phyloP scores from a whole-genome alignment of 495 filamentous ascomycete genomes.

The Penicillium ochrochloron region DNA sequence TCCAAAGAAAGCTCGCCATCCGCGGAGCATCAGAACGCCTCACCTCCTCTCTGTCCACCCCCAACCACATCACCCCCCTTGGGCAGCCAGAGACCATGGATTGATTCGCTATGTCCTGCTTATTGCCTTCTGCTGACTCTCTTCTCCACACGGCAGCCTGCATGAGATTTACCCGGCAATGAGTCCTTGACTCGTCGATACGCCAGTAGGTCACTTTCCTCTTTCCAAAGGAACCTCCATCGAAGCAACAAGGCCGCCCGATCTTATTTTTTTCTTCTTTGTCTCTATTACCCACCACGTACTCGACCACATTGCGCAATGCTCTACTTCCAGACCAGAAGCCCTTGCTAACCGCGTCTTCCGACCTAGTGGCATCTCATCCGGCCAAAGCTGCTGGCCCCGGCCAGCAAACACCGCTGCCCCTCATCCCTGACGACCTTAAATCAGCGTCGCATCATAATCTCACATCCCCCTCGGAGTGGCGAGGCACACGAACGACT shows the following conservation, averaged over 20 bases:
- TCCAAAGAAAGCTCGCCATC: constrained; percentile 26
- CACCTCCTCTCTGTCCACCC: constrained; percentile 14
- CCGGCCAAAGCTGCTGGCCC: constrained; percentile 46
- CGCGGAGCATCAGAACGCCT: constrained; percentile 13
- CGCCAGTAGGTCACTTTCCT: constrained; percentile 23
- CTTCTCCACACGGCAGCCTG: constrained; percentile 24
- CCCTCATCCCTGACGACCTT: constrained; percentile 52
- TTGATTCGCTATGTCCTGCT: constrained; percentile 24
- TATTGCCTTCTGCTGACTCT: constrained; percentile 22
- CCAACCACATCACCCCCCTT: constrained; percentile 7
- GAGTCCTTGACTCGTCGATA: constrained; percentile 27
- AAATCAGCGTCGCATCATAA: constrained; percentile 48
- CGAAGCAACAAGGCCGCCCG: constrained; percentile 2
- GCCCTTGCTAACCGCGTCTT: constrained; percentile 2
- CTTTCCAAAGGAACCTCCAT: background rate
- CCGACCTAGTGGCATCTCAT: constrained; percentile 44
- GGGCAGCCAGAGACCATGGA: constrained; percentile 13
- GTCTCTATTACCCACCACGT: constrained; percentile 12
- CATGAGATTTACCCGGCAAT: constrained; percentile 26
- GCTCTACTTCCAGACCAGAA: background rate
- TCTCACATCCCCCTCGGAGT: constrained; percentile 46
- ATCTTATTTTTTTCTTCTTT: background rate
- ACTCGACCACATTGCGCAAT: constrained; percentile 4
- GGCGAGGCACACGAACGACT: constrained; percentile 46
- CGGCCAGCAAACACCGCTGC: constrained; percentile 47